Conservation (phyloP, 176 grass and related monocot species). For the Eleusine indica region DNA sequence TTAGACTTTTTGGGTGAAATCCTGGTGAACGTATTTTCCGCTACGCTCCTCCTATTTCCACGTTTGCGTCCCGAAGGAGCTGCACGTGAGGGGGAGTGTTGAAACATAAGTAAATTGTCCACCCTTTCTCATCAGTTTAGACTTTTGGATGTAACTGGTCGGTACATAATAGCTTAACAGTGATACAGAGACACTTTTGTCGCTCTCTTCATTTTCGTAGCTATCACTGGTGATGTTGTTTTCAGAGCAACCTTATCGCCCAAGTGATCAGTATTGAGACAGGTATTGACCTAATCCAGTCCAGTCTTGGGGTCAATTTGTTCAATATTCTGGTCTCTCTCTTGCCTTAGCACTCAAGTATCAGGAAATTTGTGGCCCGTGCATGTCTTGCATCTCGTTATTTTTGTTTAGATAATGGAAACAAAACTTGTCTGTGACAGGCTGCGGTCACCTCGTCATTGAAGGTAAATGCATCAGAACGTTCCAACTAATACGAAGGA, state of each 20-base stretch:
- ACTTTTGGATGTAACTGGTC: too few species aligned
- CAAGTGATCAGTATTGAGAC: constrained; percentile 39
- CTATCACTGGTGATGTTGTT: constrained; percentile 16
- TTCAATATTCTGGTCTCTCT: constrained; percentile 19
- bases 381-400: background rate
- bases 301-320: constrained; percentile 32
- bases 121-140: too few species aligned
- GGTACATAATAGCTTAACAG: too few species aligned
- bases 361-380: constrained; percentile 17
- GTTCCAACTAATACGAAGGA: background rate
- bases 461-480: background rate
- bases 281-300: background rate
- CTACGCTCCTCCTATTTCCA: too few species aligned
- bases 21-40: too few species aligned
- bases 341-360: constrained; percentile 41
- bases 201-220: background rate
- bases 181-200: background rate
- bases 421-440: too few species aligned
- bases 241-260: constrained; percentile 27
- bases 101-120: too few species aligned
- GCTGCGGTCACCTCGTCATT: background rate
- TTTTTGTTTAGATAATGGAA: too few species aligned
- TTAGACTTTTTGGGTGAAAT: too few species aligned
- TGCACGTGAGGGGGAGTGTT: too few species aligned
- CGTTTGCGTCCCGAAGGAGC: too few species aligned